These are phyloP conservation scores for Liriodendron chinense DNA, from an alignment of 164 flowering plant genomes.

Conservation along the genomic window DNA sequence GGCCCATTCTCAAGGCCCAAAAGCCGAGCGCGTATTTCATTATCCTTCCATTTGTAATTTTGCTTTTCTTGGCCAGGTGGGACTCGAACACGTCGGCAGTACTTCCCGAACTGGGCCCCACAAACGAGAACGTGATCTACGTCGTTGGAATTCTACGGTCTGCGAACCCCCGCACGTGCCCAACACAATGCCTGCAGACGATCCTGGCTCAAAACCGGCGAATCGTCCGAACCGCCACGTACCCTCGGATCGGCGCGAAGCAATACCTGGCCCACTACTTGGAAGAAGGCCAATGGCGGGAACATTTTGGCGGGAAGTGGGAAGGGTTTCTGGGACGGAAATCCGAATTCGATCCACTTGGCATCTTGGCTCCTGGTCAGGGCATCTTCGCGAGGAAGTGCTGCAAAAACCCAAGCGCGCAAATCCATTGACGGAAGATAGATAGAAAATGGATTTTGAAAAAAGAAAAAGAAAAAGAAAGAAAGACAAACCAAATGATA, in stretches of 20 bases:
- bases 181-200: slow-evolving; percentile 18
- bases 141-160: slow-evolving; percentile 29
- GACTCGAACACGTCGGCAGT: slow-evolving; percentile 26
- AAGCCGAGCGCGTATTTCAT: too few species aligned
- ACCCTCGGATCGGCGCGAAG: slow-evolving; percentile 48
- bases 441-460: neutral
- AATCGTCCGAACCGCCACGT: slow-evolving; percentile 14
- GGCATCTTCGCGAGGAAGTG: slow-evolving; percentile 56
- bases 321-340: slow-evolving; percentile 56
- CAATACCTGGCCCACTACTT: slow-evolving; percentile 74
- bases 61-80: slow-evolving; percentile 22
- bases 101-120: slow-evolving; percentile 17
- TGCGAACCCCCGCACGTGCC: slow-evolving; percentile 16
- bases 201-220: slow-evolving; percentile 18
- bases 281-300: slow-evolving; percentile 44
- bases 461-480: neutral
- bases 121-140: slow-evolving; percentile 18
- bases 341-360: slow-evolving; percentile 65
- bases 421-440: slow-evolving; percentile 15
- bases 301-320: slow-evolving; percentile 81
- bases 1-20: too few species aligned
- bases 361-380: slow-evolving; percentile 84
- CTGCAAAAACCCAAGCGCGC: neutral
- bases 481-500: neutral
- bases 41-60: neutral